Conservation (phyloP, 768 basidiomycete species). For the Suillus cothurnatus region DNA sequence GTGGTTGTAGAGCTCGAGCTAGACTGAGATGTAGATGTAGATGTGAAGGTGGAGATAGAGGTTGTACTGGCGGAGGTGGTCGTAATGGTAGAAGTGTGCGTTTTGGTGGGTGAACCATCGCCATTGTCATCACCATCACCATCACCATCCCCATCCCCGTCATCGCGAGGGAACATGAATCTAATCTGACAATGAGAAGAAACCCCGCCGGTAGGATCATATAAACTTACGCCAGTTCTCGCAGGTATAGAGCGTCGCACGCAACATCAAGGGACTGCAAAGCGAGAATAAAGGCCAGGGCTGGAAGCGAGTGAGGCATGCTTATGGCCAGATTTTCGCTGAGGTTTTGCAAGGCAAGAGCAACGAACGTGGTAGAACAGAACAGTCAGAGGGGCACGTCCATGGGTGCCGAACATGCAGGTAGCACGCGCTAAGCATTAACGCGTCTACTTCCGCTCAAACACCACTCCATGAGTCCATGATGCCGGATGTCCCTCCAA, state of each 20-base stretch:
- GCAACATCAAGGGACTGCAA: not conserved
- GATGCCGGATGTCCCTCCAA: not conserved
- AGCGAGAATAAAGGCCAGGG: slow-evolving; percentile 10
- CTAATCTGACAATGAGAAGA: not conserved
- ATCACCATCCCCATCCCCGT: not conserved
- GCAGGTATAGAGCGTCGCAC: not conserved
- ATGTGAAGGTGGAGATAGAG: not conserved
- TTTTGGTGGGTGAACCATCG: not conserved
- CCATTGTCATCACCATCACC: not conserved
- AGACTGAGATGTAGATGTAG: not conserved
- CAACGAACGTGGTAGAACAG: not conserved
- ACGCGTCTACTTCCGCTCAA: too few species aligned
- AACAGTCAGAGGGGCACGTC: not conserved
- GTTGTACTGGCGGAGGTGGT: not conserved
- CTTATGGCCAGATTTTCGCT: not conserved
- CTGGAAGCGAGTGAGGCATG: slow-evolving; percentile 9
- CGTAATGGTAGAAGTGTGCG: not conserved
- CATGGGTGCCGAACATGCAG: not conserved
- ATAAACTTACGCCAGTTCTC: slow-evolving; percentile 8
- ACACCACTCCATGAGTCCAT: not conserved
- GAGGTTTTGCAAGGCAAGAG: not conserved
- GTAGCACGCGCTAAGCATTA: too few species aligned
- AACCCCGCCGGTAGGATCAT: not conserved
- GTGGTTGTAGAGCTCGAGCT: slow-evolving; percentile 6
- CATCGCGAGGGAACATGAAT: not conserved